Conservation (phyloP, 2,329 filamentous ascomycete species). For the Colletotrichum australisinense region DNA sequence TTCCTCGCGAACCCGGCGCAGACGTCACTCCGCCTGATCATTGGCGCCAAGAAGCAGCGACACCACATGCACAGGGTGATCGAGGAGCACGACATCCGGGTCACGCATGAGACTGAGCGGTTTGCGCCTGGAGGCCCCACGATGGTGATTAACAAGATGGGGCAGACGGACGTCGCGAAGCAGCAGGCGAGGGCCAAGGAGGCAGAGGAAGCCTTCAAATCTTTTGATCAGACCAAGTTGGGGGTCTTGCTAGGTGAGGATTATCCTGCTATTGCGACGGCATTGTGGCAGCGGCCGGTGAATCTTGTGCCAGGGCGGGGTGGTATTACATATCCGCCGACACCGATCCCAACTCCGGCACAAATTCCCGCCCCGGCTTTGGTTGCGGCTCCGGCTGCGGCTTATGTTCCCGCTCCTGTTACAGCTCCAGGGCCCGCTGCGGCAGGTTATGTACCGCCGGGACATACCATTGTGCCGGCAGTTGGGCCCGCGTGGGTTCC, state of each 20-base stretch:
- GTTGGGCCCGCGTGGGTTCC: neutral
- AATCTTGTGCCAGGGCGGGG: neutral
- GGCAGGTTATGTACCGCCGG: too few species aligned
- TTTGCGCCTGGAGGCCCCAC: conserved; percentile 13
- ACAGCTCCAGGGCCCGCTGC: neutral
- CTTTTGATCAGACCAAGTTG: conserved; percentile 26
- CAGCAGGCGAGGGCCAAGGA: neutral
- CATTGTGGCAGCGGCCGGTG: conserved; percentile 6
- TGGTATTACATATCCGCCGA: neutral
- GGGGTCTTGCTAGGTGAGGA: conserved; percentile 19
- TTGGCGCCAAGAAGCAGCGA: conserved; percentile 35
- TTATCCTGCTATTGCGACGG: conserved; percentile 5
- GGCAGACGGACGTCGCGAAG: neutral
- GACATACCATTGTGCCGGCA: neutral
- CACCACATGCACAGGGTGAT: conserved; percentile 39
- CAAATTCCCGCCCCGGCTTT: neutral
- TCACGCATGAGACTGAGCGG: conserved; percentile 37
- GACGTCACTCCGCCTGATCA: conserved; percentile 20
- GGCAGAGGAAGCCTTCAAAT: conserved; percentile 4
- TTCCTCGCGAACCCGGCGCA: conserved; percentile 40
- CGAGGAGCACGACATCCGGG: conserved; percentile 33
- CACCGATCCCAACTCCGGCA: neutral
- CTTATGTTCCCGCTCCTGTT: too few species aligned
- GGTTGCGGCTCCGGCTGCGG: neutral
- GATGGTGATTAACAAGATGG: conserved; percentile 43